Evolutionary conservation across 2,329 filamentous ascomycete species (phyloP).

Genomic region (Aspergillus proliferans): DNA sequence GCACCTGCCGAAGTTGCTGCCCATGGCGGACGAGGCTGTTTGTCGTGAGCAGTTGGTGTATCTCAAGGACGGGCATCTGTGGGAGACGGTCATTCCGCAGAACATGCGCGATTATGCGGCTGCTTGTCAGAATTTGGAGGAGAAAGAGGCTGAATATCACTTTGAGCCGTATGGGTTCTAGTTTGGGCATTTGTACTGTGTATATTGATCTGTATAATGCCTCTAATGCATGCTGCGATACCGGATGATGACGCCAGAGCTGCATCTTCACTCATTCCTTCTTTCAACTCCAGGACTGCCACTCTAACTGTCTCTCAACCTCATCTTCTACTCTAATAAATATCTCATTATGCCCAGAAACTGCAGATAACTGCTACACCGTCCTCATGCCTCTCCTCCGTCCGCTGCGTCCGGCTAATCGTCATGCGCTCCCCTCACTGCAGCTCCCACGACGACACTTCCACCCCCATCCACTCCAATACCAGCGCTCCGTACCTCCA

Average conservation of each 20-base stretch:
- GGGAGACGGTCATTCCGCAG: slow-evolving; percentile 28
- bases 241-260: slow-evolving; percentile 1
- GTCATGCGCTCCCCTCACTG: slow-evolving; percentile 2
- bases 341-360: neutral
- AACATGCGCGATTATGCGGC: slow-evolving; percentile 31
- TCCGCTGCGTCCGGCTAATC: neutral
- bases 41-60: slow-evolving; percentile 26
- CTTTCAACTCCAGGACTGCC: neutral
- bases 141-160: slow-evolving; percentile 8
- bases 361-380: neutral
- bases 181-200: neutral
- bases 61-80: slow-evolving; percentile 25
- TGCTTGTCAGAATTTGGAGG: slow-evolving; percentile 21
- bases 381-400: slow-evolving; percentile 13
- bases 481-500: slow-evolving; percentile 66
- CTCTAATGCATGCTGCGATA: neutral
- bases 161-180: slow-evolving; percentile 15
- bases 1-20: slow-evolving; percentile 23
- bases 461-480: slow-evolving; percentile 41
- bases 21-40: slow-evolving; percentile 25
- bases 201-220: neutral
- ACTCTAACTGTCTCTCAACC: neutral
- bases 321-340: neutral
- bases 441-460: slow-evolving; percentile 19
- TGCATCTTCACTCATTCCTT: neutral